Percentiles rank a stretch among this genome's conserved stretches.
Evolutionary conservation across 169 alveolate genomes (phyloP).

Genomic region (Cryptosporidium tyzzeri): DNA sequence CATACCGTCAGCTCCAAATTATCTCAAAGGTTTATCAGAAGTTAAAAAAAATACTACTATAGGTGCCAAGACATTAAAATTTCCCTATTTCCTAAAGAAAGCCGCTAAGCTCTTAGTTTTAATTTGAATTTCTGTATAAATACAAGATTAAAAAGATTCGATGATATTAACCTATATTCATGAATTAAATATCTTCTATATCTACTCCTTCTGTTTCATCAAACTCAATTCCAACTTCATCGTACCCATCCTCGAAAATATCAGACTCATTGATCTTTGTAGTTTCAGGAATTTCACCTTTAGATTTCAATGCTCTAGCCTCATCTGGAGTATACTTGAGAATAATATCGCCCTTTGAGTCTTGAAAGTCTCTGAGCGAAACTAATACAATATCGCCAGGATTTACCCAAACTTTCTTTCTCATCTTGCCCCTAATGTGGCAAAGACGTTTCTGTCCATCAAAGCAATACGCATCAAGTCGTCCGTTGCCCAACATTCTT

Average conservation of each 20-base stretch:
- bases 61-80: neutral
- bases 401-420: slow-evolving; percentile 98
- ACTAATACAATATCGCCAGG: slow-evolving; percentile 96
- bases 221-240: slow-evolving; percentile 89
- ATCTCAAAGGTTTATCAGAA: neutral
- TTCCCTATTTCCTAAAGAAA: neutral
- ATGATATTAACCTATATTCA: neutral
- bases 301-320: slow-evolving; percentile 94
- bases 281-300: slow-evolving; percentile 97
- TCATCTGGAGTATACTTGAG: slow-evolving; percentile 98
- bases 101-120: neutral
- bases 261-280: slow-evolving; percentile 94
- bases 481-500: slow-evolving; percentile 98
- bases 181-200: slow-evolving; percentile 60
- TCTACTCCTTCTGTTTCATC: slow-evolving; percentile 82
- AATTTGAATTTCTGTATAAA: neutral
- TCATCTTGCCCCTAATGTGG: slow-evolving; percentile 96
- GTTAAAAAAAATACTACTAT: neutral
- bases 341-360: slow-evolving; percentile 98
- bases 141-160: neutral
- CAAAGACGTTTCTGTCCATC: slow-evolving; percentile 97
- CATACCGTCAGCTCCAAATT: neutral
- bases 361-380: slow-evolving; percentile 97
- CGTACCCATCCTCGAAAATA: slow-evolving; percentile 89
- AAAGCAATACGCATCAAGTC: slow-evolving; percentile 97